A percentile compares a stretch with the other conserved stretches of the same genome.
Evolutionary conservation across 345 rosid species (phyloP).

Genomic region (Luvunga scandens): DNA sequence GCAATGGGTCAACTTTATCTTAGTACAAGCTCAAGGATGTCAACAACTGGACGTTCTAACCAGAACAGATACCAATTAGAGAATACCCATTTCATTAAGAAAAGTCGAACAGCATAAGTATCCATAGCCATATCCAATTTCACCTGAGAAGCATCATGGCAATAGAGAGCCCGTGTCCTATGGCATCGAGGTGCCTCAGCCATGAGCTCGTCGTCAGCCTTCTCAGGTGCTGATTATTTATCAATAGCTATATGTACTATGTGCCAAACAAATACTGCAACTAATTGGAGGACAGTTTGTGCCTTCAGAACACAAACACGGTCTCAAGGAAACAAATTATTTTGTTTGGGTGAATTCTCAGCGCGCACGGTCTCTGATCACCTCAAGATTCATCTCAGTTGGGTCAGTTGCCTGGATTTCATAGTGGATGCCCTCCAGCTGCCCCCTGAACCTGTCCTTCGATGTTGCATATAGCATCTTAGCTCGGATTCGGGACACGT

Average conservation of each 20-base stretch:
- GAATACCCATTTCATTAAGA: conserved; percentile 19
- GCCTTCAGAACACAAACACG: background rate
- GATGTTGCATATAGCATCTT: conserved; percentile 46
- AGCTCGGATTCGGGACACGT: conserved; percentile 29
- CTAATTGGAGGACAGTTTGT: conserved; percentile 7
- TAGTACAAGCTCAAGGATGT: no score
- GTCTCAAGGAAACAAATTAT: background rate
- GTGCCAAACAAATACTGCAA: conserved; percentile 6
- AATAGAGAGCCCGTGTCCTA: conserved; percentile 23
- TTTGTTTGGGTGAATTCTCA: background rate
- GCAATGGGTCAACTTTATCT: no score
- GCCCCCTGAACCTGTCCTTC: conserved; percentile 37
- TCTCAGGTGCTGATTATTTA: conserved; percentile 35
- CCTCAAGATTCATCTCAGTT: conserved; percentile 41
- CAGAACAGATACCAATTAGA: no score
- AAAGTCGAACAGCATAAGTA: conserved; percentile 2
- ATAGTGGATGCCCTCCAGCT: conserved; percentile 35
- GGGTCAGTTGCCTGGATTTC: conserved; percentile 45
- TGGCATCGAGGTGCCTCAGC: background rate
- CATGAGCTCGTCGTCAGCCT: conserved; percentile 44
- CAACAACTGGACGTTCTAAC: background rate
- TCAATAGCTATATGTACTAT: conserved; percentile 6
- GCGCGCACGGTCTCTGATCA: conserved; percentile 35
- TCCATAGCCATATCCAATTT: conserved; percentile 12
- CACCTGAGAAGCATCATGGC: conserved; percentile 55